Evolutionary conservation across 331 rosid species (phyloP).

Genomic region (Acacia pycnantha): DNA sequence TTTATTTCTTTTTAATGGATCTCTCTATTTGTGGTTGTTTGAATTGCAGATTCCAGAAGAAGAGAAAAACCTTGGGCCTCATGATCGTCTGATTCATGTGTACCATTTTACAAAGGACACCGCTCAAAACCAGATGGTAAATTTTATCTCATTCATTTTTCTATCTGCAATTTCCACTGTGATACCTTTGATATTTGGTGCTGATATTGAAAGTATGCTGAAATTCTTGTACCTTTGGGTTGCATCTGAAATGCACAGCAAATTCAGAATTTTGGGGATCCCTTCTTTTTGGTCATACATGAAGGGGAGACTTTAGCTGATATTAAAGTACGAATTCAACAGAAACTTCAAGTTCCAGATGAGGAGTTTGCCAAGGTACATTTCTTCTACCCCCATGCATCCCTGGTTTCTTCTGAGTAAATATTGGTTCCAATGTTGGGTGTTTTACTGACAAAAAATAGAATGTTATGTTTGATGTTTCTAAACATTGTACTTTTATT

Average conservation of each 20-base stretch:
- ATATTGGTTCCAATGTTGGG: slow-evolving; percentile 19
- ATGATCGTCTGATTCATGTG: slow-evolving; percentile 80
- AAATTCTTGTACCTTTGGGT: background rate
- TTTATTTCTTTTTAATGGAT: background rate
- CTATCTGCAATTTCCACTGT: background rate
- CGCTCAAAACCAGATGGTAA: slow-evolving; percentile 76
- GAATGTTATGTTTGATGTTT: background rate
- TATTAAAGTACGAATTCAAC: slow-evolving; percentile 66
- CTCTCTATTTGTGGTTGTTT: background rate
- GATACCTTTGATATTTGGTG: slow-evolving; percentile 5
- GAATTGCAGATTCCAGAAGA: slow-evolving; percentile 74
- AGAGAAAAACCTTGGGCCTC: slow-evolving; percentile 74
- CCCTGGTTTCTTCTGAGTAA: background rate
- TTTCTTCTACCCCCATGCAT: background rate
- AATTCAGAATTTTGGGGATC: slow-evolving; percentile 92
- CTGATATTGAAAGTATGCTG: background rate
- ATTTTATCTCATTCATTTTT: slow-evolving; percentile 13
- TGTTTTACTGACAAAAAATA: background rate
- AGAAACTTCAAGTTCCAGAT: slow-evolving; percentile 75
- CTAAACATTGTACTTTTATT: background rate
- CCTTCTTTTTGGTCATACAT: slow-evolving; percentile 85
- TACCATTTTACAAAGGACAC: slow-evolving; percentile 88
- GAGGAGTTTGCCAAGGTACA: slow-evolving; percentile 85
- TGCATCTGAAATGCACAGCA: slow-evolving; percentile 49
- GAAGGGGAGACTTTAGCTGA: slow-evolving; percentile 82